Conservation (phyloP, 306 rosid species). For the Prunus dulcis region DNA sequence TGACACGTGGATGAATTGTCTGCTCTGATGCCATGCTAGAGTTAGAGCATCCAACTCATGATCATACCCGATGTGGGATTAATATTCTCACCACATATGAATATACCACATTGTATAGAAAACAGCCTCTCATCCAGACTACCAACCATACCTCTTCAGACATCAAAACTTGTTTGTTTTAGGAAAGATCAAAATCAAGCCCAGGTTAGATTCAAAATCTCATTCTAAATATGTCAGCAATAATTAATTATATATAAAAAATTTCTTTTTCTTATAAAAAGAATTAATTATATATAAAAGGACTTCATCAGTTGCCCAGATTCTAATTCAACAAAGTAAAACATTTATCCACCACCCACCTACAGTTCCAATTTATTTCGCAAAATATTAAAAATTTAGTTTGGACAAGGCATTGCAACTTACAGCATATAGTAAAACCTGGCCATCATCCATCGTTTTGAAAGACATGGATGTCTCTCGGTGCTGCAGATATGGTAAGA, state of each 20-base stretch:
- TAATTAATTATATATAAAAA: background rate
- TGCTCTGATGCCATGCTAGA: background rate
- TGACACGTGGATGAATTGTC: background rate
- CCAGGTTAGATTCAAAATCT: background rate
- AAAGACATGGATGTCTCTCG: slow-evolving; percentile 98
- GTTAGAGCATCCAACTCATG: no score
- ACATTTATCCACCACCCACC: background rate
- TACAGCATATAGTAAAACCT: slow-evolving; percentile 87
- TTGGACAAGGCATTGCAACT: slow-evolving; percentile 13
- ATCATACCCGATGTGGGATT: no score
- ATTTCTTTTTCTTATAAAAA: background rate
- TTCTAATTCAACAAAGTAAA: background rate
- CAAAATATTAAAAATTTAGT: background rate
- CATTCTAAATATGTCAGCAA: background rate
- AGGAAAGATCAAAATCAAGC: background rate
- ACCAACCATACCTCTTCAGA: background rate
- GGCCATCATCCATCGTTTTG: slow-evolving; percentile 97
- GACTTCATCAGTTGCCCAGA: background rate
- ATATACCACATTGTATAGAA: background rate
- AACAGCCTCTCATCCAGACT: background rate
- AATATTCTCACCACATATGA: background rate
- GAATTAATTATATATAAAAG: background rate
- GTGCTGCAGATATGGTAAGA: slow-evolving; percentile 59
- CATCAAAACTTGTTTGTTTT: background rate
- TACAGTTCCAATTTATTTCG: background rate